phyloP scores from a whole-genome alignment of 2,329 filamentous ascomycete genomes.

The Botrytis galanthina region DNA sequence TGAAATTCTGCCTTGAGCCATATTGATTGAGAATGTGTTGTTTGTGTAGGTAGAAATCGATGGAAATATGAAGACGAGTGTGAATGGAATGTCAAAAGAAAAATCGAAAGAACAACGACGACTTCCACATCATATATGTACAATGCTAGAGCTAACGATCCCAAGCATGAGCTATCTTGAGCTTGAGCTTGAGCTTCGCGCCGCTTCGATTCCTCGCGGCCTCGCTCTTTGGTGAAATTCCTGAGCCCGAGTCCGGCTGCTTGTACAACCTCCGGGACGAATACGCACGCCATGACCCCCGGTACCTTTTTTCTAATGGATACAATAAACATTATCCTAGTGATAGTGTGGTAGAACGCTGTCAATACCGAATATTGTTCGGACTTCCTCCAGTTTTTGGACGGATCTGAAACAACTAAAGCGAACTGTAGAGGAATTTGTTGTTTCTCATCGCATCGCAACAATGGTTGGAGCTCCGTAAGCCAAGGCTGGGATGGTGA shows the following conservation, averaged over 20 bases:
- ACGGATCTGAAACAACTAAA: not conserved
- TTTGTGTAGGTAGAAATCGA: too few species aligned
- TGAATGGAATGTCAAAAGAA: not conserved
- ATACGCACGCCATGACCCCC: slow-evolving; percentile 12
- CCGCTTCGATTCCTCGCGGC: not conserved
- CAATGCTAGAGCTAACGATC: not conserved
- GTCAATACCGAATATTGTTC: not conserved
- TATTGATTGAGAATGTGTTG: not conserved
- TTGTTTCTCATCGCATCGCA: not conserved
- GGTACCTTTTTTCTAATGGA: not conserved
- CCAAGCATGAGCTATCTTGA: not conserved
- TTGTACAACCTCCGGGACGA: slow-evolving; percentile 16
- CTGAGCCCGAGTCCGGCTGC: slow-evolving; percentile 12
- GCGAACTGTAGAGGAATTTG: not conserved
- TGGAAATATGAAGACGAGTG: not conserved
- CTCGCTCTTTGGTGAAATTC: slow-evolving; percentile 11
- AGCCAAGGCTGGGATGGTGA: not conserved
- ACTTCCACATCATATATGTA: slow-evolving; percentile 18
- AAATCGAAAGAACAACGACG: not conserved
- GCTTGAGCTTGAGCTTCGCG: not conserved
- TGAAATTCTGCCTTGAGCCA: slow-evolving; percentile 10
- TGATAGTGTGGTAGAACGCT: too few species aligned
- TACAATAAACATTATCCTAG: not conserved
- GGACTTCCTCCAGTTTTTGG: slow-evolving; percentile 7
- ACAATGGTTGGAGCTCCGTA: not conserved